Evolutionary conservation across 352 stramenopile species (phyloP).

Genomic region (Phytophthora citrophthora): DNA sequence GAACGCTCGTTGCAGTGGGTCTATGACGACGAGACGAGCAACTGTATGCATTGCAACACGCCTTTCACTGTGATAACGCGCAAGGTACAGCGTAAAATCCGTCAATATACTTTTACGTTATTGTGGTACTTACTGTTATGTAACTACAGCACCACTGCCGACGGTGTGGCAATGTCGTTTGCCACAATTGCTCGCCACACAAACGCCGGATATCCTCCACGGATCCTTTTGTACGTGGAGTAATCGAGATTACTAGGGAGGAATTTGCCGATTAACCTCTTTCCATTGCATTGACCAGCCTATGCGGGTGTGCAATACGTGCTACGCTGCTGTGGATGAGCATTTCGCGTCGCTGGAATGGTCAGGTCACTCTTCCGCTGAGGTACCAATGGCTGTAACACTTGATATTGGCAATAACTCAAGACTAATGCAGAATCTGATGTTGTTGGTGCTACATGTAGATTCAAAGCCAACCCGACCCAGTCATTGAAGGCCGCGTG

Average conservation of each 20-base stretch:
- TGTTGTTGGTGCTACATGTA: constrained; percentile 19
- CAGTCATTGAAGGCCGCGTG: constrained; percentile 82
- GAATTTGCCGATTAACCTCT: not conserved
- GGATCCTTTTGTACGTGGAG: constrained; percentile 75
- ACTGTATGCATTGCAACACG: constrained; percentile 91
- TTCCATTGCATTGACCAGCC: constrained; percentile 47
- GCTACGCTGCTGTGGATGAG: constrained; percentile 84
- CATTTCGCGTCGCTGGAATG: constrained; percentile 87
- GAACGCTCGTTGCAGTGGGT: constrained; percentile 82
- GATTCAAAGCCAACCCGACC: constrained; percentile 73
- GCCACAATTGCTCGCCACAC: constrained; percentile 87
- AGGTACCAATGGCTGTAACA: constrained; percentile 36
- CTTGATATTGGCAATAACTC: too few species aligned
- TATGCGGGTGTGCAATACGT: constrained; percentile 89
- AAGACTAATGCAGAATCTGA: not conserved
- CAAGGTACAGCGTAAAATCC: constrained; percentile 49
- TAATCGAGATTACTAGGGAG: not conserved
- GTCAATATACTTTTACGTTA: not conserved
- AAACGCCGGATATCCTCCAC: constrained; percentile 83
- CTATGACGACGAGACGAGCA: constrained; percentile 83
- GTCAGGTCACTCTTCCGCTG: constrained; percentile 75
- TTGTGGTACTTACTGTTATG: not conserved
- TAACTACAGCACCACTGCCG: constrained; percentile 76
- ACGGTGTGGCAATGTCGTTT: constrained; percentile 86
- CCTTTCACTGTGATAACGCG: constrained; percentile 82